Conservation (phyloP, 2,329 filamentous ascomycete genomes). For the Exophiala dermatitidis region DNA sequence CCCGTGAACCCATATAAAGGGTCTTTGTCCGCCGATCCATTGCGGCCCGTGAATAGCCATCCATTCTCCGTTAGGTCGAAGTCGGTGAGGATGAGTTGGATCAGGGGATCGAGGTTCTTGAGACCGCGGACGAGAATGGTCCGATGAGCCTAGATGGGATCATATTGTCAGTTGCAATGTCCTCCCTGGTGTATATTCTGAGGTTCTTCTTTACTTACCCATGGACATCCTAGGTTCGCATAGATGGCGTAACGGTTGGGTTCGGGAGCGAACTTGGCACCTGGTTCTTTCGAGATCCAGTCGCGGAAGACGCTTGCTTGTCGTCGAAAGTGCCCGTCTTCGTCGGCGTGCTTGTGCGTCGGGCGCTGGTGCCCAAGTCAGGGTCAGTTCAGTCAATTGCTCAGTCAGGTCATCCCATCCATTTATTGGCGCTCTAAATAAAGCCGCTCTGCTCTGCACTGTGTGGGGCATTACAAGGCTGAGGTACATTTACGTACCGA, state of each 20-base stretch:
- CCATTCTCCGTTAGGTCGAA: conserved; percentile 44
- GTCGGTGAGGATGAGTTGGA: conserved; percentile 44
- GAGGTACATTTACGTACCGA: too few relatives aligned
- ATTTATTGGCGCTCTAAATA: neutral
- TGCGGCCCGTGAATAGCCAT: conserved; percentile 67
- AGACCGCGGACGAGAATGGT: conserved; percentile 42
- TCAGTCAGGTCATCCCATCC: neutral
- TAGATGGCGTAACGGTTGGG: conserved; percentile 57
- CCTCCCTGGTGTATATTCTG: too few relatives aligned
- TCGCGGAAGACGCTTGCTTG: conserved; percentile 51
- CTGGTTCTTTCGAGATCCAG: conserved; percentile 46
- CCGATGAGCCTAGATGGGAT: conserved; percentile 41
- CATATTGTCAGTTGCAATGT: conserved; percentile 1
- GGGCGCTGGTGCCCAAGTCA: conserved; percentile 13
- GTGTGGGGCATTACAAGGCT: too few relatives aligned
- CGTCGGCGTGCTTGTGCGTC: conserved; percentile 34
- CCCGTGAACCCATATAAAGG: conserved; percentile 65
- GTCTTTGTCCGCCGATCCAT: conserved; percentile 54
- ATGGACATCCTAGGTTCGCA: conserved; percentile 55
- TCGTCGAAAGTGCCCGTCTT: conserved; percentile 48
- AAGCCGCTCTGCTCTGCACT: too few relatives aligned
- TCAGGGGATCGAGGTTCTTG: conserved; percentile 45
- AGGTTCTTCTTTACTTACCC: conserved; percentile 32
- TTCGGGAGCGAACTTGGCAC: conserved; percentile 51
- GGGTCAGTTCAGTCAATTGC: neutral